Percentiles rank a stretch among this genome's conserved stretches.
Evolutionary conservation across 345 rosid genomes (phyloP).

Genomic region (Geranium brycei): DNA sequence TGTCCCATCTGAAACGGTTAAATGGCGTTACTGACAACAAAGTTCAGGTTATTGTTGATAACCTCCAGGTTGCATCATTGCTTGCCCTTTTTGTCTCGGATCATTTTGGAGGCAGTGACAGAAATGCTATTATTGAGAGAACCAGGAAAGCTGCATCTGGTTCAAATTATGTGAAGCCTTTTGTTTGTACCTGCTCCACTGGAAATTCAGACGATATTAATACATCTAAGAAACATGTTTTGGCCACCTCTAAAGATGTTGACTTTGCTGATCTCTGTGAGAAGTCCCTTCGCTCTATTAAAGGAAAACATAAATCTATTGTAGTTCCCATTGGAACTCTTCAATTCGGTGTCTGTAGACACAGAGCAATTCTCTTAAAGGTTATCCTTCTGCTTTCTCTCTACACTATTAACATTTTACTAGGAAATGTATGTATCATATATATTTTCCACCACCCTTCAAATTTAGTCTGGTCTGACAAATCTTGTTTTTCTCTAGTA

Average conservation of each 20-base stretch:
- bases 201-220: slow-evolving; percentile 40
- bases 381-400: slow-evolving; percentile 19
- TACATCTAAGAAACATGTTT: slow-evolving; percentile 24
- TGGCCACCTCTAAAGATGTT: slow-evolving; percentile 34
- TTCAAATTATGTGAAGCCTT: slow-evolving; percentile 71
- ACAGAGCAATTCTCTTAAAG: slow-evolving; percentile 88
- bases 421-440: slow-evolving; percentile 1
- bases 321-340: slow-evolving; percentile 74
- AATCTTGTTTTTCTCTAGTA: slow-evolving; percentile 33
- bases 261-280: slow-evolving; percentile 64
- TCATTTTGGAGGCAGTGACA: slow-evolving; percentile 97
- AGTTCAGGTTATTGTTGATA: slow-evolving; percentile 26
- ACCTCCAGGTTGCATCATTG: slow-evolving; percentile 54
- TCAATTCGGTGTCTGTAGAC: slow-evolving; percentile 88
- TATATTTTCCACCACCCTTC: neutral
- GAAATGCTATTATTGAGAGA: slow-evolving; percentile 49
- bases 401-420: neutral
- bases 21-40: slow-evolving; percentile 32
- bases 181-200: slow-evolving; percentile 80
- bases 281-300: slow-evolving; percentile 55
- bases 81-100: slow-evolving; percentile 93
- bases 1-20: slow-evolving; percentile 41
- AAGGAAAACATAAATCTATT: slow-evolving; percentile 52
- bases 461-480: slow-evolving; percentile 11
- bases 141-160: slow-evolving; percentile 67